Conservation (phyloP, 768 basidiomycete genomes). For the Xerocomus spinulosus region DNA sequence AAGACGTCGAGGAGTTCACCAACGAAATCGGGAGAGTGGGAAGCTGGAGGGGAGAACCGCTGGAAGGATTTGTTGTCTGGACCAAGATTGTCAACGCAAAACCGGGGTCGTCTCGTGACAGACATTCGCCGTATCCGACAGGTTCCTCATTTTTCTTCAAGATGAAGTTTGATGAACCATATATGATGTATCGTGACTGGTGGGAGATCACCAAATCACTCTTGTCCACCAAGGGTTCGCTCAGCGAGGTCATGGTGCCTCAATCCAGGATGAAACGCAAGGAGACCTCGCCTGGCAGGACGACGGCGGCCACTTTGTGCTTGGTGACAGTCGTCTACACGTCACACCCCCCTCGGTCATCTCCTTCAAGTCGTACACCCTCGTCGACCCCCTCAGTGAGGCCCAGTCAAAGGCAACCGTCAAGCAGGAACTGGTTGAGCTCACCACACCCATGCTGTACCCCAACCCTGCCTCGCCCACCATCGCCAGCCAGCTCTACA, state of each 20-base stretch:
- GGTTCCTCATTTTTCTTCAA: slow-evolving; percentile 98
- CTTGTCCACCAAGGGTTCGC: slow-evolving; percentile 38
- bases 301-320: slow-evolving; percentile 16
- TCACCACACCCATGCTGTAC: slow-evolving; percentile 9
- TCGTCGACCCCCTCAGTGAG: slow-evolving; percentile 28
- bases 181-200: slow-evolving; percentile 98
- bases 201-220: slow-evolving; percentile 84
- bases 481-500: slow-evolving; percentile 13
- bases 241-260: slow-evolving; percentile 40
- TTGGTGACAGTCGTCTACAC: slow-evolving; percentile 11
- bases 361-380: slow-evolving; percentile 27
- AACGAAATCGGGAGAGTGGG: slow-evolving; percentile 61
- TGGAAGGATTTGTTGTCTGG: slow-evolving; percentile 95
- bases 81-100: slow-evolving; percentile 53
- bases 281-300: slow-evolving; percentile 69
- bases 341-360: slow-evolving; percentile 2
- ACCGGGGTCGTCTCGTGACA: slow-evolving; percentile 26
- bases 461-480: slow-evolving; percentile 11
- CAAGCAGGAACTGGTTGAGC: slow-evolving; percentile 27
- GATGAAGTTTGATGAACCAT: slow-evolving; percentile 97
- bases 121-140: slow-evolving; percentile 60
- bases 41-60: slow-evolving; percentile 74
- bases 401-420: too few species aligned
- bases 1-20: slow-evolving; percentile 71
- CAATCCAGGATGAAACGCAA: slow-evolving; percentile 66